Evolutionary conservation across 345 rosid genomes (phyloP), one percentile per base, ranked within the genome.

Genomic region (Murraya koenigii): DNA sequence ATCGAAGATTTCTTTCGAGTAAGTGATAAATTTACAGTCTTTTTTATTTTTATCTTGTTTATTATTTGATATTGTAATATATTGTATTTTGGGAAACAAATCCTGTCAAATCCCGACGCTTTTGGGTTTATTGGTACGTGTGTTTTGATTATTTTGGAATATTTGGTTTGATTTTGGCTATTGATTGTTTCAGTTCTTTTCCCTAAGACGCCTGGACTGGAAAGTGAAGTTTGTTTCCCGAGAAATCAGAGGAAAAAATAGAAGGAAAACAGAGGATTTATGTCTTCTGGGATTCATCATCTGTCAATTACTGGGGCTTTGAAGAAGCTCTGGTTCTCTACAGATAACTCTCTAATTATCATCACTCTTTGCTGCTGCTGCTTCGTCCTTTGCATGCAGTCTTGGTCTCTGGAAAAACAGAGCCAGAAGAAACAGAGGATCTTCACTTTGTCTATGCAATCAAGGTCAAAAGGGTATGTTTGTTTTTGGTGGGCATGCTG

Each of bases 391-490:
- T 63, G 75, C 83, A 77, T 69, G 81, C 82, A 35, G 20, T 69
- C 47, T 64, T 56, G 74, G 75, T 66, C 84, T 81, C 66, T 55
- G 1, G 36, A 36, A 62, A 55, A 47, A 68, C 75, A 68, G 76
- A 58, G 70, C 39, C 30, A 58, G 13, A 44, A 13, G 62, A 70
- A 44, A 66, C 81, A 61, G 74, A 74, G 76, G 61, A 38, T 39
- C 60, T 17, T 25, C 7, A 5, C 56, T 58, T 61, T 28, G 76
- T 74, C 65, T 65, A 75, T 71, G 79, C 83, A 26, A 76, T 81
- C 74, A 38, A 76, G 78, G 44, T 66, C 78, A 78, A 72, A 79
- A 72, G 23, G 80, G 88, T 87, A 72, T 13, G 76, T 56, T 64
- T 39, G 6, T 70, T 64, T 23, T 17, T 41, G 14, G 7, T 3